Conservation (phyloP, 2,329 filamentous ascomycete species). For the Torrubiella hemipterigena region DNA sequence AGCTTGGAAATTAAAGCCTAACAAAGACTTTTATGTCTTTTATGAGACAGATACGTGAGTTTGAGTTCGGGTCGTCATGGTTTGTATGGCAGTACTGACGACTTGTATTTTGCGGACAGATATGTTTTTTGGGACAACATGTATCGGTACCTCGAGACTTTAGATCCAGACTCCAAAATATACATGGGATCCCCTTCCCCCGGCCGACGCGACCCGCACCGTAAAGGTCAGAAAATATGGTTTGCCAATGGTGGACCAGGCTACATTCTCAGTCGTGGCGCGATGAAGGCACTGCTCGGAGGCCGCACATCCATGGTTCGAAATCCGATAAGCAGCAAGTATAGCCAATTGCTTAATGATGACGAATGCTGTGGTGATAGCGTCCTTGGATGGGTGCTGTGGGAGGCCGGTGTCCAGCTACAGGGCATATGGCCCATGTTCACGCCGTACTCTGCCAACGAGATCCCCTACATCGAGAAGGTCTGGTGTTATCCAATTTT, state of each 20-base stretch:
- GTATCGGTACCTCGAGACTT: constrained; percentile 7
- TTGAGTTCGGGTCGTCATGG: constrained; percentile 17
- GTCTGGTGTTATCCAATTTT: constrained; percentile 8
- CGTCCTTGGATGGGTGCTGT: constrained; percentile 5
- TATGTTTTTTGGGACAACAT: constrained; percentile 10
- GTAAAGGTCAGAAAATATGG: constrained; percentile 1
- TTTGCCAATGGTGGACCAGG: constrained; percentile 10
- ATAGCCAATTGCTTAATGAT: constrained; percentile 3
- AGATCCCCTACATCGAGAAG: constrained; percentile 5
- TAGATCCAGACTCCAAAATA: constrained; percentile 4
- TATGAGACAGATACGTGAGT: constrained; percentile 43
- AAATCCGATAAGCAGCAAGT: constrained; percentile 6
- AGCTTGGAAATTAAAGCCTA: constrained; percentile 31
- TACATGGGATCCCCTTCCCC: constrained; percentile 5
- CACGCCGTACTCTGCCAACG: constrained; percentile 5
- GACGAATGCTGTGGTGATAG: constrained; percentile 8
- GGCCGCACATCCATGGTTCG: constrained; percentile 3
- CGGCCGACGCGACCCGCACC: constrained; percentile 1
- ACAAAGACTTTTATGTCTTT: constrained; percentile 43
- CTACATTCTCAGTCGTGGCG: constrained; percentile 8
- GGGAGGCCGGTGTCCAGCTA: constrained; percentile 4
- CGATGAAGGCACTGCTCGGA: constrained; percentile 7
- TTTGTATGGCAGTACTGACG: neutral
- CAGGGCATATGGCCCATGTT: constrained; percentile 8
- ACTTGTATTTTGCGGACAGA: neutral